Evolutionary conservation across 352 stramenopile genomes (phyloP).

Genomic region (Pythium oligandrum): DNA sequence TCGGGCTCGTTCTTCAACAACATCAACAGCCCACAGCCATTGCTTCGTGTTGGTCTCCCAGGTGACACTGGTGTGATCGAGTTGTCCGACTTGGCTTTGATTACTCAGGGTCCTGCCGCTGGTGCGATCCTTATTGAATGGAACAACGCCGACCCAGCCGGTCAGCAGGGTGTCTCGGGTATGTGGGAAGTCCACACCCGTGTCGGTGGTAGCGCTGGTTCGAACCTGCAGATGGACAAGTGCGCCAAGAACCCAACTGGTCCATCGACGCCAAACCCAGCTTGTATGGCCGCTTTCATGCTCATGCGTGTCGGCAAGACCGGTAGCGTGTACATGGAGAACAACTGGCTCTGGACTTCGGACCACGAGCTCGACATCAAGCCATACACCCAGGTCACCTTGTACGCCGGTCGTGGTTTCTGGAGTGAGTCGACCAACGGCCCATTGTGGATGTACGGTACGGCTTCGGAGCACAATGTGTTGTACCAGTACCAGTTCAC

Average conservation of each 20-base stretch:
- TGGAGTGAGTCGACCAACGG: background rate
- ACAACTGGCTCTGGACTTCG: background rate
- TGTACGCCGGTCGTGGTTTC: background rate
- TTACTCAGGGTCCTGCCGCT: background rate
- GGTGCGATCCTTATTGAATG: background rate
- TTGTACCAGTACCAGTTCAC: conserved; percentile 1
- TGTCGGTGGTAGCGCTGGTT: background rate
- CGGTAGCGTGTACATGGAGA: conserved; percentile 1
- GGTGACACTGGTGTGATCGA: background rate
- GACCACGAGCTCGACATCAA: background rate
- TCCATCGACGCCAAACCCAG: no score
- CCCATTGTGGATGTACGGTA: background rate
- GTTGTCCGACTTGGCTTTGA: background rate
- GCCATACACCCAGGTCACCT: background rate
- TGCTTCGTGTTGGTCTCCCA: background rate
- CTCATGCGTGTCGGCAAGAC: background rate
- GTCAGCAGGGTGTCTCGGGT: background rate
- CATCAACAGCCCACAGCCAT: background rate
- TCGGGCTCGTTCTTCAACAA: background rate
- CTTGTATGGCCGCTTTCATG: background rate
- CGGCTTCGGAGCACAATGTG: conserved; percentile 1
- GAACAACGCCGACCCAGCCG: background rate
- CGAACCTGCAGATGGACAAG: background rate
- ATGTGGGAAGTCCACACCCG: background rate
- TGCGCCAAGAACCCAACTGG: background rate